These are phyloP conservation scores for Trichophyton mentagrophytes DNA, from an alignment of 2,329 filamentous ascomycete genomes.

Conservation along the genomic window DNA sequence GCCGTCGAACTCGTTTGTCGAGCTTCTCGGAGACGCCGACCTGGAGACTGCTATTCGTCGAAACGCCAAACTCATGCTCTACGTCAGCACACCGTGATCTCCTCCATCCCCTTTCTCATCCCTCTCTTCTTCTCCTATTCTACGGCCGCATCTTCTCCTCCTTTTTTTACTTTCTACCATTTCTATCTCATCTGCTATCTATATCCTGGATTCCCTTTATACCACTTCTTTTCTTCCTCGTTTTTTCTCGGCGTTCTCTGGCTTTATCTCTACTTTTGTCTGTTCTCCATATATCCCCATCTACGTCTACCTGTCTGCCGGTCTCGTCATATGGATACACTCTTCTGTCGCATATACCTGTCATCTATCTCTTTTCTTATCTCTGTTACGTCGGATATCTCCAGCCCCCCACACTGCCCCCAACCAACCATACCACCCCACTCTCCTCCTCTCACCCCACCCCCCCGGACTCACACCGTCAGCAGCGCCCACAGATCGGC, in stretches of 20 bases:
- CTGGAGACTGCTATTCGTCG: constrained; percentile 66
- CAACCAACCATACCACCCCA: too few species aligned
- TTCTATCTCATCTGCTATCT: background rate
- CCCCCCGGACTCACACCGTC: too few species aligned
- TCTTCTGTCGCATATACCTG: constrained; percentile 1
- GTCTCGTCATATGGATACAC: background rate
- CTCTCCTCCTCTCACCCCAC: too few species aligned
- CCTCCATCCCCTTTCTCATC: background rate
- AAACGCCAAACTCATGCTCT: constrained; percentile 77
- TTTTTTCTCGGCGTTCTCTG: background rate
- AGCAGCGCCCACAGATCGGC: too few species aligned
- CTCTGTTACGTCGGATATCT: background rate
- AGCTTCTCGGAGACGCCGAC: constrained; percentile 66
- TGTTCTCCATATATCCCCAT: background rate
- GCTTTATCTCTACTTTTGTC: constrained; percentile 10
- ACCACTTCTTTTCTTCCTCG: background rate
- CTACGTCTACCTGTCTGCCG: background rate
- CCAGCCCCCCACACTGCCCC: too few species aligned
- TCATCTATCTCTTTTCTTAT: background rate
- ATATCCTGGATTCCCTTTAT: background rate
- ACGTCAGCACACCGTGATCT: constrained; percentile 36
- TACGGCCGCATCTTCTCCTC: background rate
- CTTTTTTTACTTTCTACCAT: background rate
- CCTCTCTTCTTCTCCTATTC: background rate
- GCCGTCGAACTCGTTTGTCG: constrained; percentile 58